phyloP scores from a whole-genome alignment of 2,329 filamentous ascomycete genomes.

The Plenodomus biglobosus region DNA sequence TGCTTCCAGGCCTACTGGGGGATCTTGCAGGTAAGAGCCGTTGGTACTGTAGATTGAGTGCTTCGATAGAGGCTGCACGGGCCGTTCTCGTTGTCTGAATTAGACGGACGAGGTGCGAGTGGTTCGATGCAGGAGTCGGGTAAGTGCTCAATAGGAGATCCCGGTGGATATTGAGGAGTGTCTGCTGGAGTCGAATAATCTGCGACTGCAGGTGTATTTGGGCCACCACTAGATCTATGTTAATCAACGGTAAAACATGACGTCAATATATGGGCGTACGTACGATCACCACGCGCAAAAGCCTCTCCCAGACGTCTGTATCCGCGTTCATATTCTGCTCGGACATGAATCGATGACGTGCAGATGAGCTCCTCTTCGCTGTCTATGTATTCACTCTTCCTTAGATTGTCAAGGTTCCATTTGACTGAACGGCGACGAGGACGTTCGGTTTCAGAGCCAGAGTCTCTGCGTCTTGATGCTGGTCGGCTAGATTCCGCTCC shows the following conservation, averaged over 20 bases:
- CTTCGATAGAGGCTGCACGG: slow-evolving; percentile 31
- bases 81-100: slow-evolving; percentile 31
- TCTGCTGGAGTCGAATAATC: slow-evolving; percentile 37
- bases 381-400: slow-evolving; percentile 22
- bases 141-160: slow-evolving; percentile 29
- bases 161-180: slow-evolving; percentile 32
- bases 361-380: slow-evolving; percentile 34
- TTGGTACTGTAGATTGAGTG: slow-evolving; percentile 31
- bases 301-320: slow-evolving; percentile 32
- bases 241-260: slow-evolving; percentile 1
- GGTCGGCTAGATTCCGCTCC: background rate
- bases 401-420: background rate
- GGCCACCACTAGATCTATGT: slow-evolving; percentile 22
- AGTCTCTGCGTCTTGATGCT: slow-evolving; percentile 16
- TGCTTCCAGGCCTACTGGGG: slow-evolving; percentile 8
- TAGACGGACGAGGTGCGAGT: slow-evolving; percentile 32
- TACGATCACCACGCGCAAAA: slow-evolving; percentile 38
- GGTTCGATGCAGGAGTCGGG: slow-evolving; percentile 22
- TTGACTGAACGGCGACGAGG: background rate
- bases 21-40: slow-evolving; percentile 22
- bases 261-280: background rate
- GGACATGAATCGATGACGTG: slow-evolving; percentile 25
- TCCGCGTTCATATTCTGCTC: slow-evolving; percentile 34
- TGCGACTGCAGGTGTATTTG: slow-evolving; percentile 37
- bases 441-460: slow-evolving; percentile 16